phyloP scores from a whole-genome alignment of 2,329 filamentous ascomycete genomes.

The Diaporthe aspalathi region DNA sequence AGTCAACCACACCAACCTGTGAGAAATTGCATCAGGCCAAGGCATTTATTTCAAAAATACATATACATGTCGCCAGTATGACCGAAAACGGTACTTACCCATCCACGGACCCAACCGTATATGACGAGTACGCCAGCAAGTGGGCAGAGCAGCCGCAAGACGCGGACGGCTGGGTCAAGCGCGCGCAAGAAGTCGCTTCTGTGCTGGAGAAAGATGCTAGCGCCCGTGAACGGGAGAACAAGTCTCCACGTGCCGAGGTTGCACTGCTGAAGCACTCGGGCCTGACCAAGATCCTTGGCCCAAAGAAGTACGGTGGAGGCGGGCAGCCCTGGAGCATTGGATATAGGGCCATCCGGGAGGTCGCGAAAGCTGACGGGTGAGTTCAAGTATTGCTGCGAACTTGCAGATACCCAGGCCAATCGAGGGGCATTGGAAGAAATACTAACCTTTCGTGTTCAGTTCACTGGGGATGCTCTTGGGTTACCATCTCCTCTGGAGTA shows the following conservation, averaged over 20 bases:
- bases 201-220: conserved; percentile 51
- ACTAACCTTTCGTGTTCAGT: conserved; percentile 42
- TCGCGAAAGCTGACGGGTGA: conserved; percentile 72
- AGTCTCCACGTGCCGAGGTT: conserved; percentile 54
- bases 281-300: conserved; percentile 53
- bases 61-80: neutral
- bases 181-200: conserved; percentile 52
- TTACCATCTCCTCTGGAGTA: conserved; percentile 74
- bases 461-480: conserved; percentile 74
- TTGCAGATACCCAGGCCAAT: neutral
- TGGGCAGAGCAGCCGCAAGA: conserved; percentile 50
- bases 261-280: conserved; percentile 55
- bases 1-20: neutral
- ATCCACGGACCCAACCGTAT: conserved; percentile 51
- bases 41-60: neutral
- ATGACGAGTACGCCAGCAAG: conserved; percentile 50
- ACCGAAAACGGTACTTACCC: conserved; percentile 4
- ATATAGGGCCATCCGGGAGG: conserved; percentile 70
- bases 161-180: conserved; percentile 52
- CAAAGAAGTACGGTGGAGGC: conserved; percentile 56
- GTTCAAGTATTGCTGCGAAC: neutral
- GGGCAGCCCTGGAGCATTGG: conserved; percentile 60
- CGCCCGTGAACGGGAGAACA: conserved; percentile 52
- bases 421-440: neutral
- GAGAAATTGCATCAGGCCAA: too few species aligned